Conservation (phyloP, 2,329 filamentous ascomycete species). For the Nigrospora sphaerica region DNA sequence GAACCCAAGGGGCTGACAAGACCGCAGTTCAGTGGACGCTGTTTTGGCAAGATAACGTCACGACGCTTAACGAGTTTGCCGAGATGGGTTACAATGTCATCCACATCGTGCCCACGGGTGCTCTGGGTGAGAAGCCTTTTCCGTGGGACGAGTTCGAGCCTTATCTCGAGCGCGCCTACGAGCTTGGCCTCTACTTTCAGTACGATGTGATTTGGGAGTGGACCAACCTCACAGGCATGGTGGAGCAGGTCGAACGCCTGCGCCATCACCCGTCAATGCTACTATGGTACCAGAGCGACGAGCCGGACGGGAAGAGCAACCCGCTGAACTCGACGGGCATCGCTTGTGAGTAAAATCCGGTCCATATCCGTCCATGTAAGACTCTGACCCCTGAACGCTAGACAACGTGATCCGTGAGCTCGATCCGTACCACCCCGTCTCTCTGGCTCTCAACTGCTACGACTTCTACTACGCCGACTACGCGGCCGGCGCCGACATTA, state of each 20-base stretch:
- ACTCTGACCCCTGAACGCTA: background rate
- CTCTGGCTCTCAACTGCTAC: constrained; percentile 41
- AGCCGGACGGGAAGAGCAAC: constrained; percentile 39
- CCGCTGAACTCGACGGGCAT: constrained; percentile 34
- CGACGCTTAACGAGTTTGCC: constrained; percentile 10
- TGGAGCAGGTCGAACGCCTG: constrained; percentile 24
- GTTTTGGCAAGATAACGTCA: constrained; percentile 12
- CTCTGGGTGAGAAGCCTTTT: constrained; percentile 9
- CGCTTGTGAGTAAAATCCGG: constrained; percentile 15
- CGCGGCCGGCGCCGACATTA: constrained; percentile 39
- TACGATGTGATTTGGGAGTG: constrained; percentile 11
- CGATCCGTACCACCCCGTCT: constrained; percentile 47
- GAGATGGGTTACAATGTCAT: constrained; percentile 11
- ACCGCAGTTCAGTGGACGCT: constrained; percentile 11
- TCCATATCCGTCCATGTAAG: too few relatives aligned
- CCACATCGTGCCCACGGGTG: constrained; percentile 12
- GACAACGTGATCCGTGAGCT: constrained; percentile 32
- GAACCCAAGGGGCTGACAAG: background rate
- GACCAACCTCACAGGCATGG: constrained; percentile 8
- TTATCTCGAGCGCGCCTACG: constrained; percentile 10
- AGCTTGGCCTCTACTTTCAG: constrained; percentile 11
- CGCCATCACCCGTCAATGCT: constrained; percentile 27
- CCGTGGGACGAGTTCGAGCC: constrained; percentile 11
- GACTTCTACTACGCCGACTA: constrained; percentile 46
- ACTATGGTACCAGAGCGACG: constrained; percentile 42